Conservation (phyloP, 257 asterid genomes). For the Fraxinus anomala region DNA sequence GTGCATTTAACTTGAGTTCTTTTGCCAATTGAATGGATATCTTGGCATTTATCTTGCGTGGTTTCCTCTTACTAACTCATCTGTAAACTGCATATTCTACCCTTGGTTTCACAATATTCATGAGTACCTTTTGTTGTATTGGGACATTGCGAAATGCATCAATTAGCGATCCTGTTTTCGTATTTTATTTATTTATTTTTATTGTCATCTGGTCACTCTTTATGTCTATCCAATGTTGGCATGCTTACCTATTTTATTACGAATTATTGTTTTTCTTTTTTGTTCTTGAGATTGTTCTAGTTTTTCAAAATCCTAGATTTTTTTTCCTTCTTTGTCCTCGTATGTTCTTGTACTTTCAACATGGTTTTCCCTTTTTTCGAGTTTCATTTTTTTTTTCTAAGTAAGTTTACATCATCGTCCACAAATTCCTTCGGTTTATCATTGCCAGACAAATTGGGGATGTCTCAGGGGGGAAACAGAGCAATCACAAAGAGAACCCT, state of each 20-base stretch:
- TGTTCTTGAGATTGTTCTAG: slow-evolving; percentile 6
- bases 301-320: neutral
- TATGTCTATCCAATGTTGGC: neutral
- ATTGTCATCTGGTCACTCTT: slow-evolving; percentile 3
- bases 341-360: slow-evolving; percentile 7
- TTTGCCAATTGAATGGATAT: neutral
- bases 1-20: neutral
- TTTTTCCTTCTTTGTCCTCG: slow-evolving; percentile 5
- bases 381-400: neutral
- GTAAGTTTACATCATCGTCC: neutral
- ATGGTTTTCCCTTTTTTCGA: neutral
- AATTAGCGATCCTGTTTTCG: slow-evolving; percentile 6
- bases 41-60: slow-evolving; percentile 8
- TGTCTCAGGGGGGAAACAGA: slow-evolving; percentile 35
- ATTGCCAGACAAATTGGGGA: slow-evolving; percentile 49
- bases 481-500: slow-evolving; percentile 30
- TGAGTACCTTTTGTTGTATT: slow-evolving; percentile 14
- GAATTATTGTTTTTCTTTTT: neutral
- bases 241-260: neutral
- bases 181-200: neutral
- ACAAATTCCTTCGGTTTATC: slow-evolving; percentile 20
- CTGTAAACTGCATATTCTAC: slow-evolving; percentile 5
- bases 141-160: neutral
- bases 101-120: slow-evolving; percentile 18
- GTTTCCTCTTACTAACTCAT: neutral